Conservation (phyloP, 176 grass and related monocot genomes). For the Melocanna baccifera region DNA sequence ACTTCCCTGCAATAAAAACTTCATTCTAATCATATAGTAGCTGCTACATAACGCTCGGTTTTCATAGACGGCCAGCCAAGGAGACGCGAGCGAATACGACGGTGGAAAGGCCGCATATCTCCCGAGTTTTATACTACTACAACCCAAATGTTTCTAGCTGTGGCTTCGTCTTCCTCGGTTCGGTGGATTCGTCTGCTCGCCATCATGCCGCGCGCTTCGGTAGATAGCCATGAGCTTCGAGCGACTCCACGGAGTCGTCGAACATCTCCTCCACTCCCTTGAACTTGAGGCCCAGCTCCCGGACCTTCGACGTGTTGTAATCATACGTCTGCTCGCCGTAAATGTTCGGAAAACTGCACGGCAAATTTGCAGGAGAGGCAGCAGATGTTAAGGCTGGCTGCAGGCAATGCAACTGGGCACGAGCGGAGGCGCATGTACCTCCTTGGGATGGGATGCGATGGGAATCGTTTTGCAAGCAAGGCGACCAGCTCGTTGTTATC, state of each 20-base stretch:
- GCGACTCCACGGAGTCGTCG: constrained; percentile 56
- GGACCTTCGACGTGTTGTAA: constrained; percentile 61
- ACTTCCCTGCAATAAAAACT: not conserved
- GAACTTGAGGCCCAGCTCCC: constrained; percentile 55
- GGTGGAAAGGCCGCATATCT: not conserved
- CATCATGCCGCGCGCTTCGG: not conserved
- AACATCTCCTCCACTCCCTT: constrained; percentile 78
- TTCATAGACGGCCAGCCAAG: not conserved
- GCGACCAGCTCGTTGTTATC: constrained; percentile 37
- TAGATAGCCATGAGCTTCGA: constrained; percentile 58
- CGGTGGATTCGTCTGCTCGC: not conserved
- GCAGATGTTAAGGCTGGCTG: not conserved
- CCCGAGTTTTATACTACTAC: no score
- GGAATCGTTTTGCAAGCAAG: constrained; percentile 63
- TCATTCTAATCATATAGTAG: not conserved
- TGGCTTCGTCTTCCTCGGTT: not conserved
- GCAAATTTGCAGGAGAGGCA: not conserved
- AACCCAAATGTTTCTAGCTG: not conserved
- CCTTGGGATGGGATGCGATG: constrained; percentile 54
- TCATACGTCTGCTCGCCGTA: constrained; percentile 59
- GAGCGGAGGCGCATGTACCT: not conserved
- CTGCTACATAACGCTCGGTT: not conserved
- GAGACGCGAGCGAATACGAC: not conserved
- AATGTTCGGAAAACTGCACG: constrained; percentile 43
- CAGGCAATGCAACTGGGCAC: not conserved